phyloP scores from a whole-genome alignment of 1,284 basidiomycete genomes.

The Moesziomyces aphidis region DNA sequence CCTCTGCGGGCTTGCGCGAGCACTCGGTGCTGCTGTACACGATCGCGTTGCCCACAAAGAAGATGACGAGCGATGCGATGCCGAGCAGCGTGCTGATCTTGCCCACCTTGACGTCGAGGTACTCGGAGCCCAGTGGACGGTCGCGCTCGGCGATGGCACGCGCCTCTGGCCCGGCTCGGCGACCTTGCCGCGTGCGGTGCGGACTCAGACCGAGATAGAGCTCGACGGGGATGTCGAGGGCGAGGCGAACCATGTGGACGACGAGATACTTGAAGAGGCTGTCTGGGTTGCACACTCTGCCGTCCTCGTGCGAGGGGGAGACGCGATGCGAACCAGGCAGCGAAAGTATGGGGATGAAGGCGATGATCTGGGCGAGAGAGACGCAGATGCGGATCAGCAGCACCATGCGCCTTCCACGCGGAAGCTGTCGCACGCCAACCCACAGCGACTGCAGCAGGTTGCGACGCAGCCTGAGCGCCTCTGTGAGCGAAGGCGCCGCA shows the following conservation, averaged over 20 bases:
- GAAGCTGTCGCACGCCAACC: slow-evolving; percentile 36
- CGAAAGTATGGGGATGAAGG: slow-evolving; percentile 35
- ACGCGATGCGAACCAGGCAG: slow-evolving; percentile 28
- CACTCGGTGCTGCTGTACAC: slow-evolving; percentile 56
- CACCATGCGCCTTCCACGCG: slow-evolving; percentile 34
- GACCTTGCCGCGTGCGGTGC: slow-evolving; percentile 46
- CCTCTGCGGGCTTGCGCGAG: slow-evolving; percentile 48
- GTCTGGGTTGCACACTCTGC: slow-evolving; percentile 42
- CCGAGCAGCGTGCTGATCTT: slow-evolving; percentile 51
- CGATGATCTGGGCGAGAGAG: slow-evolving; percentile 39
- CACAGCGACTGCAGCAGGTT: slow-evolving; percentile 41
- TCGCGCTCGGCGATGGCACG: slow-evolving; percentile 44
- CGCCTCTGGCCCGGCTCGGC: slow-evolving; percentile 42
- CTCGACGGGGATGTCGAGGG: slow-evolving; percentile 49
- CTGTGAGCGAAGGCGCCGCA: slow-evolving; percentile 24
- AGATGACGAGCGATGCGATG: slow-evolving; percentile 51
- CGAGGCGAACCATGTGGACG: slow-evolving; percentile 51
- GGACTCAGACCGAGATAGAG: slow-evolving; percentile 57
- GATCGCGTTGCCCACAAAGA: slow-evolving; percentile 58
- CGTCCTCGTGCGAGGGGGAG: slow-evolving; percentile 20
- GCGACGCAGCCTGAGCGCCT: slow-evolving; percentile 43
- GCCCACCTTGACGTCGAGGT: slow-evolving; percentile 45
- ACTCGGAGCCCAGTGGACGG: slow-evolving; percentile 44
- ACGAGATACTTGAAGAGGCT: slow-evolving; percentile 57
- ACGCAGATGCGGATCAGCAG: slow-evolving; percentile 34